Conservation (phyloP, 345 rosid genomes). For the Corymbia maculata region DNA sequence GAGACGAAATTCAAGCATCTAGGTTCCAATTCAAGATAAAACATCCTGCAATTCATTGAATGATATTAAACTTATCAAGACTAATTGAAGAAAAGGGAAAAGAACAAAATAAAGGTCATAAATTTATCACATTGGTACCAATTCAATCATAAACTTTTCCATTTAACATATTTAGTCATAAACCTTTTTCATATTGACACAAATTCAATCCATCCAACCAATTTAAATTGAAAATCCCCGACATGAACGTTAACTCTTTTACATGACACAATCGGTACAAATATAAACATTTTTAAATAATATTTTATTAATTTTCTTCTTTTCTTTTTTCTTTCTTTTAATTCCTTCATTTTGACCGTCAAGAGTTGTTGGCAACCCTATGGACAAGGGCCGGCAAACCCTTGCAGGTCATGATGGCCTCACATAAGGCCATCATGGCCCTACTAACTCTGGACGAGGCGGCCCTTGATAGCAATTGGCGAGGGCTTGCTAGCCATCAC, state of each 20-base stretch:
- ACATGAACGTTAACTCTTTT: accelerated
- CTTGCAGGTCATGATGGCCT: background rate
- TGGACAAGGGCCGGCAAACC: background rate
- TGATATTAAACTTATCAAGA: background rate
- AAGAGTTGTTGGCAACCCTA: background rate
- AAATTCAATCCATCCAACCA: accelerated
- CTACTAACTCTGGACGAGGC: background rate
- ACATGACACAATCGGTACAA: accelerated
- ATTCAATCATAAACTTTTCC: accelerated
- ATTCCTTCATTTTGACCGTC: background rate
- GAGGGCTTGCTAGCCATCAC: background rate
- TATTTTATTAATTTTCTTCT: too few species aligned
- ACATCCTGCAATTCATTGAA: background rate
- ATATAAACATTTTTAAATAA: accelerated
- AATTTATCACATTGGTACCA: too few species aligned
- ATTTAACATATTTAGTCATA: too few species aligned
- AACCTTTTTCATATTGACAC: too few species aligned
- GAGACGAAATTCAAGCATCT: background rate
- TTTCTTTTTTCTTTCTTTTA: background rate
- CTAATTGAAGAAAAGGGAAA: background rate
- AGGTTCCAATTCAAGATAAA: background rate
- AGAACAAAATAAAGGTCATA: accelerated
- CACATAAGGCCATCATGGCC: background rate
- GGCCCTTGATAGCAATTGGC: background rate
- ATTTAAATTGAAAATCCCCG: too few species aligned